phyloP scores from a whole-genome alignment of 2,329 filamentous ascomycete genomes.

The Cytospora paraplurivora region DNA sequence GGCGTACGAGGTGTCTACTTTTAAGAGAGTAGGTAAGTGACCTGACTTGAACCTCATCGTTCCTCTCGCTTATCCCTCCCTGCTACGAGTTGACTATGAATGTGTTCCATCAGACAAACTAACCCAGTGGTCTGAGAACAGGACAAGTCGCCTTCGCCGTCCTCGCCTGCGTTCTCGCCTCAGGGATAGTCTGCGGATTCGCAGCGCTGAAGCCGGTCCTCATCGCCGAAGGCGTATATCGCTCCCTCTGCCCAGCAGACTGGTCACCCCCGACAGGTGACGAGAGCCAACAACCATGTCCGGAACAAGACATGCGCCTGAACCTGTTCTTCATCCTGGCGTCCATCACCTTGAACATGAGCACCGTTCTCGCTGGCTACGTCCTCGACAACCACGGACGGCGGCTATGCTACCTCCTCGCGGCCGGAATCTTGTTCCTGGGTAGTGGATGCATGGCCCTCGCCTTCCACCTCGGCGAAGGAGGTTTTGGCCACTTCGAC shows the following conservation, averaged over 20 bases:
- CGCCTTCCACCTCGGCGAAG: constrained; percentile 22
- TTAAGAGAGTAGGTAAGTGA: constrained; percentile 36
- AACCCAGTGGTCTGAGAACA: constrained; percentile 34
- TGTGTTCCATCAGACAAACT: not conserved
- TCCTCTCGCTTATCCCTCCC: too few species aligned
- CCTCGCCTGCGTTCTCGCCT: constrained; percentile 67
- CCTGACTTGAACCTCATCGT: too few species aligned
- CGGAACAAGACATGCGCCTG: constrained; percentile 52
- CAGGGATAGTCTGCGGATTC: constrained; percentile 66
- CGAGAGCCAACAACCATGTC: constrained; percentile 47
- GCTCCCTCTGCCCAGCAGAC: constrained; percentile 49
- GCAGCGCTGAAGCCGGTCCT: constrained; percentile 65
- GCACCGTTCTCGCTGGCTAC: constrained; percentile 66
- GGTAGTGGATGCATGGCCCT: constrained; percentile 52
- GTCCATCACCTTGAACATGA: constrained; percentile 60
- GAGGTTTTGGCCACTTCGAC: constrained; percentile 48
- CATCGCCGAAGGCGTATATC: constrained; percentile 59
- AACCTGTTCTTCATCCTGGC: constrained; percentile 64
- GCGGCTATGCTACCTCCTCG: constrained; percentile 62
- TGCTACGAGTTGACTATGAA: too few species aligned
- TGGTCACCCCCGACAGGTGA: constrained; percentile 6
- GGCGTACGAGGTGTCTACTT: constrained; percentile 37
- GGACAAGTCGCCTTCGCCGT: constrained; percentile 64
- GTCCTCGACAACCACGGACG: constrained; percentile 69
- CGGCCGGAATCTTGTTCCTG: constrained; percentile 61